Percentiles rank a stretch among this genome's conserved stretches.
Evolutionary conservation across 2,329 filamentous ascomycete species (phyloP).

Genomic region (Scytalidium sp.): DNA sequence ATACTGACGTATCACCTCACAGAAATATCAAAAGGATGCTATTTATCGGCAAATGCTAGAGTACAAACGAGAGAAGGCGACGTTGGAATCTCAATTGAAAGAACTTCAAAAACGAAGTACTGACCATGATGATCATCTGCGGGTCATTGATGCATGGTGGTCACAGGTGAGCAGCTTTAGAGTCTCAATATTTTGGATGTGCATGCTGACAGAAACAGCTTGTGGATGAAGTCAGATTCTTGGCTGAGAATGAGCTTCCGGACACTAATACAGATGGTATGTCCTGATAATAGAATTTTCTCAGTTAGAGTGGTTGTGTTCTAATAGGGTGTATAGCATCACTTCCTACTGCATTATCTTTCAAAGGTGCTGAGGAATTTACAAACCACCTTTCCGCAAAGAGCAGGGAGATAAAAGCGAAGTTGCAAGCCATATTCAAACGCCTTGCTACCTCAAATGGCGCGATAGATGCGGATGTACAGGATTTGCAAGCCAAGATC

Average conservation of each 20-base stretch:
- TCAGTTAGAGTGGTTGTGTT: no score
- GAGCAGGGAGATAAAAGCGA: constrained; percentile 71
- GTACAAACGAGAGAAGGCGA: constrained; percentile 86
- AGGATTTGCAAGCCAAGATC: constrained; percentile 72
- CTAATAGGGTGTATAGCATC: constrained; percentile 47
- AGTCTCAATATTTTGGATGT: not conserved
- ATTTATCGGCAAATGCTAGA: constrained; percentile 98
- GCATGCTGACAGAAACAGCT: constrained; percentile 39
- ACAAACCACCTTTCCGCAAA: constrained; percentile 76
- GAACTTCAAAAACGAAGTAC: constrained; percentile 74
- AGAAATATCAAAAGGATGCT: constrained; percentile 94
- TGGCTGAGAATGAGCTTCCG: constrained; percentile 50
- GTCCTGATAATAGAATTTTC: no score
- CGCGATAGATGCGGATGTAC: constrained; percentile 62
- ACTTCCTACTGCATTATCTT: constrained; percentile 57
- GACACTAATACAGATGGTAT: constrained; percentile 36
- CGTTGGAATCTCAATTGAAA: constrained; percentile 75
- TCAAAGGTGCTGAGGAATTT: constrained; percentile 68
- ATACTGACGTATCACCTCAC: constrained; percentile 21
- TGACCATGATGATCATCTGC: constrained; percentile 89
- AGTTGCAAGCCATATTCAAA: constrained; percentile 67
- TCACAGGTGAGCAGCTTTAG: constrained; percentile 68
- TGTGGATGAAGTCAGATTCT: constrained; percentile 60
- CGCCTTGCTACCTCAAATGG: constrained; percentile 50
- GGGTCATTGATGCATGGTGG: constrained; percentile 91